phyloP scores from a whole-genome alignment of 345 rosid genomes.

The Boechera stricta region DNA sequence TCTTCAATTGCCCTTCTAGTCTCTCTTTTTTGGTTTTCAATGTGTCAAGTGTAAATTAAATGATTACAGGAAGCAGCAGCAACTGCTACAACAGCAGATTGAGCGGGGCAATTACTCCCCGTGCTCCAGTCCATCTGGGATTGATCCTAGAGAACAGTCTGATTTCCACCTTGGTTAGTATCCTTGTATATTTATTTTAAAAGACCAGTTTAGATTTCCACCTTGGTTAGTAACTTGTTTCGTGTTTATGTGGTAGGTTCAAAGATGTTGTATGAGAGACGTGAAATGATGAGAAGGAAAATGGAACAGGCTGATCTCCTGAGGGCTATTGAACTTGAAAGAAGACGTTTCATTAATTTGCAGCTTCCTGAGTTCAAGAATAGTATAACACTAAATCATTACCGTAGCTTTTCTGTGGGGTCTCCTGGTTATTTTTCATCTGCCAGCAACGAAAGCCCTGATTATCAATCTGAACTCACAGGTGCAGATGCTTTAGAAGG shows the following conservation, averaged over 20 bases:
- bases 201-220: not conserved
- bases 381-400: conserved; percentile 55
- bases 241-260: conserved; percentile 50
- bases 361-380: conserved; percentile 81
- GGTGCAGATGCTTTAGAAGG: conserved; percentile 58
- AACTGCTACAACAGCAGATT: conserved; percentile 52
- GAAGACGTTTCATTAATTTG: conserved; percentile 75
- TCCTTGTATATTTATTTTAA: conserved; percentile 4
- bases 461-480: conserved; percentile 47
- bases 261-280: conserved; percentile 58
- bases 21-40: conserved; percentile 1
- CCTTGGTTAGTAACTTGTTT: conserved; percentile 15
- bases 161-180: conserved; percentile 69
- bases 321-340: conserved; percentile 90
- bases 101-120: conserved; percentile 77
- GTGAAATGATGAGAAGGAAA: conserved; percentile 75
- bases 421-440: conserved; percentile 53
- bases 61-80: conserved; percentile 74
- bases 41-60: conserved; percentile 5
- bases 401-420: conserved; percentile 75
- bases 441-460: conserved; percentile 44
- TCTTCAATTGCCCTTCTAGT: not conserved
- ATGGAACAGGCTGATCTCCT: conserved; percentile 61
- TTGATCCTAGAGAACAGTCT: conserved; percentile 69
- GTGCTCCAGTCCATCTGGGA: conserved; percentile 66